phyloP scores from a whole-genome alignment of 139 green algal species.

The Zygnema circumcarinatum region DNA sequence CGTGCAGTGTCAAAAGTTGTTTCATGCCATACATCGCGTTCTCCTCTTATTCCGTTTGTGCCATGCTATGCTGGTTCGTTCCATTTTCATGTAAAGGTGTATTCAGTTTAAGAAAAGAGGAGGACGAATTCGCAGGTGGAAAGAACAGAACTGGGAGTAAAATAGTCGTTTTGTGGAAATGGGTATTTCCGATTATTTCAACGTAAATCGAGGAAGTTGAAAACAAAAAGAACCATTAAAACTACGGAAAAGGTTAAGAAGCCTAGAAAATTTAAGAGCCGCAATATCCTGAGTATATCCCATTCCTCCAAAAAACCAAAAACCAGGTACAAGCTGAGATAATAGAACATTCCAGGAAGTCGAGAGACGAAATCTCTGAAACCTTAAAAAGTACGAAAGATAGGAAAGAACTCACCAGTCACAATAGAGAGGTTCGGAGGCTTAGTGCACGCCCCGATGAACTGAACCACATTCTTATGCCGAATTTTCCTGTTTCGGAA shows the following conservation, averaged over 20 bases:
- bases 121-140: no score
- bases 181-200: no score
- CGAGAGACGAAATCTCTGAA: no score
- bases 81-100: no score
- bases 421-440: conserved; percentile 98
- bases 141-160: no score
- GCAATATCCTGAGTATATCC: background rate
- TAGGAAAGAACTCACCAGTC: conserved; percentile 63
- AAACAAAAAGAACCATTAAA: background rate
- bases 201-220: background rate
- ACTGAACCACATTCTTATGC: conserved; percentile 98
- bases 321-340: background rate
- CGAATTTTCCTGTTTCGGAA: conserved; percentile 79
- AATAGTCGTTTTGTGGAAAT: no score
- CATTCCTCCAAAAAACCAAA: background rate
- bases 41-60: no score
- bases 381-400: background rate
- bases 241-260: background rate
- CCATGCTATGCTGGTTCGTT: no score
- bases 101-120: no score
- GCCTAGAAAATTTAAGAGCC: background rate
- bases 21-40: no score
- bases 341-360: background rate
- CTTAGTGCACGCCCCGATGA: conserved; percentile 97
- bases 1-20: no score